Percentiles rank a stretch among this genome's conserved stretches.
Conservation (phyloP, 441 rosid species). For the Cnidoscolus chayamansa region DNA sequence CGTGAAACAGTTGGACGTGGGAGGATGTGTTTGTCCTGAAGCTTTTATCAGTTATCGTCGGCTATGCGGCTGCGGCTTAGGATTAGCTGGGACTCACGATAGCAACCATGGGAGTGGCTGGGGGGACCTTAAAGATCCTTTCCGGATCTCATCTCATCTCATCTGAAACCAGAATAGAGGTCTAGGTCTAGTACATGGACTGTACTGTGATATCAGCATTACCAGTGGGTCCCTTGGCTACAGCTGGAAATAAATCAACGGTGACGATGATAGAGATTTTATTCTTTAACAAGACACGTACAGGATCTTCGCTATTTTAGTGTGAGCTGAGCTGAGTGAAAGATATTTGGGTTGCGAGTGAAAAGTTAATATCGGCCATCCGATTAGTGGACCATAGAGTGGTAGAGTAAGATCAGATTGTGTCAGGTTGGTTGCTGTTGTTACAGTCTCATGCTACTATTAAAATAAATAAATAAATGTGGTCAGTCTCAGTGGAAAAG, state of each 20-base stretch:
- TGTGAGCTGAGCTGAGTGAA: neutral
- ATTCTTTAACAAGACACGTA: neutral
- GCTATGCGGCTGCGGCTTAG: constrained; percentile 8
- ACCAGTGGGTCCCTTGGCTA: neutral
- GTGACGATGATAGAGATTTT: neutral
- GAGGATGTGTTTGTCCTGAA: neutral
- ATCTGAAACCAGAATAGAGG: neutral
- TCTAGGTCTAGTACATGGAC: constrained; percentile 20
- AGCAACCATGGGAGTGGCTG: neutral
- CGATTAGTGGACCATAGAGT: neutral
- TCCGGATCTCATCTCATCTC: constrained; percentile 12
- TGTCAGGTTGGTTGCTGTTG: neutral
- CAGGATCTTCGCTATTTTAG: neutral
- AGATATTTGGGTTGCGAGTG: neutral
- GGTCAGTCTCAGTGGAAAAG: neutral
- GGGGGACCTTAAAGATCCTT: constrained; percentile 19
- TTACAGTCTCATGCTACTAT: too few species aligned
- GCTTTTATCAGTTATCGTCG: neutral
- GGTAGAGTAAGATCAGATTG: neutral
- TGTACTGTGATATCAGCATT: constrained; percentile 21
- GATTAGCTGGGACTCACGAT: neutral
- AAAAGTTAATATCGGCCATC: neutral
- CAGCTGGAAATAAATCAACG: neutral
- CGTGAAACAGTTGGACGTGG: neutral
- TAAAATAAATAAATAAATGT: too few species aligned